Percentiles rank a stretch among this genome's conserved stretches.
Evolutionary conservation across 306 rosid species (phyloP).

Genomic region (Quercus dentata): DNA sequence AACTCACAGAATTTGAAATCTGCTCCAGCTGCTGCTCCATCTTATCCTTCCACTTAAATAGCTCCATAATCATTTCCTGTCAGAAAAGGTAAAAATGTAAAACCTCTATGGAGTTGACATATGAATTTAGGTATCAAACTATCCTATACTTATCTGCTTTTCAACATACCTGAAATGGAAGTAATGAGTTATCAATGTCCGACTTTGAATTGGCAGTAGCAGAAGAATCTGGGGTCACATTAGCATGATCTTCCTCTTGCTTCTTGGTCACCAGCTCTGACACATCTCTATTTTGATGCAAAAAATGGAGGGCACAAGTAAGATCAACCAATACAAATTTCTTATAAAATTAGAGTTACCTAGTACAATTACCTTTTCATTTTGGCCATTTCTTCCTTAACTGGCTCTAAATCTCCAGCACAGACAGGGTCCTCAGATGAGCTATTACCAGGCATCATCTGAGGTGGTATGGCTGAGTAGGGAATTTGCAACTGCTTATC

Average conservation of each 20-base stretch:
- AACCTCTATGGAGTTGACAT: constrained; percentile 1
- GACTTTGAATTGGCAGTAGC: constrained; percentile 60
- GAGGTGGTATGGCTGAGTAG: constrained; percentile 32
- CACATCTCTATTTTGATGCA: constrained; percentile 37
- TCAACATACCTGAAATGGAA: constrained; percentile 60
- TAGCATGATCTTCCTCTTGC: constrained; percentile 50
- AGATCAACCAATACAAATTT: neutral
- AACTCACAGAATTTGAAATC: constrained; percentile 51
- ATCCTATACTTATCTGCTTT: neutral
- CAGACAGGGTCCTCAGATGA: constrained; percentile 16
- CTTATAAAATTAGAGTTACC: neutral
- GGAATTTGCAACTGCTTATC: constrained; percentile 39
- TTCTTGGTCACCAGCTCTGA: constrained; percentile 34
- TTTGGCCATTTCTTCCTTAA: constrained; percentile 37
- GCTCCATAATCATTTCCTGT: constrained; percentile 79
- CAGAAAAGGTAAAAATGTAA: neutral
- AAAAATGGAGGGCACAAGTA: constrained; percentile 18
- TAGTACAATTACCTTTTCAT: constrained; percentile 44
- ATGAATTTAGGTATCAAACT: neutral
- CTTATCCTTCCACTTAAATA: constrained; percentile 73
- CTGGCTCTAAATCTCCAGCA: constrained; percentile 27
- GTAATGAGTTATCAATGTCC: constrained; percentile 51
- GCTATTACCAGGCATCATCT: constrained; percentile 17
- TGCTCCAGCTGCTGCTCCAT: constrained; percentile 69
- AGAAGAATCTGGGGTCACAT: constrained; percentile 76